phyloP scores from a whole-genome alignment of 148 eudicot genomes.

The Chenopodium suecicum region DNA sequence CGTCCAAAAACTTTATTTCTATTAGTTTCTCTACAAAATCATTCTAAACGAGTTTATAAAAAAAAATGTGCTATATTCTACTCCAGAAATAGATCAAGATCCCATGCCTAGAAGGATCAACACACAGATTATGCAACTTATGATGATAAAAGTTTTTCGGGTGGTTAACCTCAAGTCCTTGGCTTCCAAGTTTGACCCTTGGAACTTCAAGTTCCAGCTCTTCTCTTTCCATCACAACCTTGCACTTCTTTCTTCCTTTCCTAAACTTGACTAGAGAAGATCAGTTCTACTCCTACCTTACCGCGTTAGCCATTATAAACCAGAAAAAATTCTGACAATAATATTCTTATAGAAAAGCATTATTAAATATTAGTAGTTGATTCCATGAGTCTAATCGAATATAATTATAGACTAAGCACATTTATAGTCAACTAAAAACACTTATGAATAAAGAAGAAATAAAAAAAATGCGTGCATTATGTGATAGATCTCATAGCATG shows the following conservation, averaged over 20 bases:
- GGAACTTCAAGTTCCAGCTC: constrained; percentile 30
- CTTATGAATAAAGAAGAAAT: no score
- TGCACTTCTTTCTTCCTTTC: background rate
- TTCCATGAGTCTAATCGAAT: background rate
- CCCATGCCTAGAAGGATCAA: background rate
- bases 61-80: background rate
- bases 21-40: background rate
- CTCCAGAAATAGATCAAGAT: background rate
- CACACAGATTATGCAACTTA: background rate
- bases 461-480: background rate
- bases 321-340: background rate
- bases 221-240: constrained; percentile 18
- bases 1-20: no score
- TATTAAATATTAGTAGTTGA: background rate
- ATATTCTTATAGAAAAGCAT: background rate
- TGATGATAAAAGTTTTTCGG: background rate
- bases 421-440: no score
- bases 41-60: background rate
- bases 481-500: background rate
- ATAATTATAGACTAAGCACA: background rate
- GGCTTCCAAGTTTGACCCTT: constrained; percentile 43
- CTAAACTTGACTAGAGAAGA: constrained; percentile 6
- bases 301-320: background rate
- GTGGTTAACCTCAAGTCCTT: constrained; percentile 39
- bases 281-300: background rate